phyloP scores from a whole-genome alignment of 2,329 filamentous ascomycete genomes.

The Pyrenochaeta sp. region DNA sequence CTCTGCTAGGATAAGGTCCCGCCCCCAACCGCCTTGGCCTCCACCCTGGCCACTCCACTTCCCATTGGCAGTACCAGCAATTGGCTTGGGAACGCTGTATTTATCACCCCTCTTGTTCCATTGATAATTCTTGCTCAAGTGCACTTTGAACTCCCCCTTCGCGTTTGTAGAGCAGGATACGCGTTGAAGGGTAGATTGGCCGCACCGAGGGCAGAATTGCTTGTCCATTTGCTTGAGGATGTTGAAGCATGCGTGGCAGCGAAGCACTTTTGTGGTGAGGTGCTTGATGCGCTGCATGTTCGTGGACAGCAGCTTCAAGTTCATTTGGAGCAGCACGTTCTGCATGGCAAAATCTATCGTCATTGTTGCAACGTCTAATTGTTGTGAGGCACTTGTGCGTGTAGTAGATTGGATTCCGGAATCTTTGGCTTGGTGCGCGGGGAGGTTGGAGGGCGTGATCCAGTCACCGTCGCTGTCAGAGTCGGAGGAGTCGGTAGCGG shows the following conservation, averaged over 20 bases:
- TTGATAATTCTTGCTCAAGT: slow-evolving; percentile 94
- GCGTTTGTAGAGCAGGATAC: slow-evolving; percentile 85
- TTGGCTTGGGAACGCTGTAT: slow-evolving; percentile 91
- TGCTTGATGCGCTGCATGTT: slow-evolving; percentile 81
- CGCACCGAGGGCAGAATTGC: slow-evolving; percentile 93
- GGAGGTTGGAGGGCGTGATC: slow-evolving; percentile 94
- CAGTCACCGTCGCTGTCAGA: slow-evolving; percentile 66
- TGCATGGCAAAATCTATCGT: slow-evolving; percentile 98
- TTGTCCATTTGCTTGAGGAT: slow-evolving; percentile 83
- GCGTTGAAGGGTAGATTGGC: slow-evolving; percentile 84
- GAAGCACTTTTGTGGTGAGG: slow-evolving; percentile 86
- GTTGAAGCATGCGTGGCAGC: slow-evolving; percentile 83
- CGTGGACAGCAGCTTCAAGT: slow-evolving; percentile 86
- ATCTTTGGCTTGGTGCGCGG: slow-evolving; percentile 80
- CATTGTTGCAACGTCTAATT: slow-evolving; percentile 87
- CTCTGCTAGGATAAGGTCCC: slow-evolving; percentile 83
- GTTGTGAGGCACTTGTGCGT: slow-evolving; percentile 61
- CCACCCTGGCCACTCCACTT: slow-evolving; percentile 73
- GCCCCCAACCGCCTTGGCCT: slow-evolving; percentile 88
- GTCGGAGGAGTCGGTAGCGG: slow-evolving; percentile 24
- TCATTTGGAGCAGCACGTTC: slow-evolving; percentile 93
- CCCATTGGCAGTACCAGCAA: slow-evolving; percentile 80
- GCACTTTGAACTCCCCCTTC: slow-evolving; percentile 81
- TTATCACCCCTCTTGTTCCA: slow-evolving; percentile 94
- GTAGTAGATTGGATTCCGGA: slow-evolving; percentile 47